Percentiles rank a stretch among this genome's conserved stretches.
Conservation (phyloP, 176 grass and related monocot genomes). For the Zea luxurians region DNA sequence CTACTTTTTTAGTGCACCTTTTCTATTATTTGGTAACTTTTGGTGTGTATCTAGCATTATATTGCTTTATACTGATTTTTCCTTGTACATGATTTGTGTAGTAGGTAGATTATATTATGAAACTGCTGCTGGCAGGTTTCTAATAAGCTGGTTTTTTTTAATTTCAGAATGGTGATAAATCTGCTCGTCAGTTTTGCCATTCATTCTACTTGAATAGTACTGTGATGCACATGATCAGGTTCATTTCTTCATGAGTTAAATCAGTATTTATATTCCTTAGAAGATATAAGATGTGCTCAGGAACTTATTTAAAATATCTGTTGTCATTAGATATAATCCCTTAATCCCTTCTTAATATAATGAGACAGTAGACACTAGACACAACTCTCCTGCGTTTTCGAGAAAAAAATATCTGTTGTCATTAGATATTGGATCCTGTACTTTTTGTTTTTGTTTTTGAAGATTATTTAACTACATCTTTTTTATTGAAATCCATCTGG, state of each 20-base stretch:
- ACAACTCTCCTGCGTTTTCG: too few species aligned
- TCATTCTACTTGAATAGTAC: slow-evolving; percentile 89
- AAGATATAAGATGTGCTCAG: not conserved
- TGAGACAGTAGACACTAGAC: too few species aligned
- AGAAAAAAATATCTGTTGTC: not conserved
- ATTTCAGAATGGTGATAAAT: slow-evolving; percentile 74
- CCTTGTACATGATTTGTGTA: slow-evolving; percentile 11
- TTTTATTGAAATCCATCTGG: not conserved
- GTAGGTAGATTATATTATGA: slow-evolving; percentile 7
- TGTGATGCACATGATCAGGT: slow-evolving; percentile 96
- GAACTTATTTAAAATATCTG: not conserved
- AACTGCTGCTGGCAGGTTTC: slow-evolving; percentile 12
- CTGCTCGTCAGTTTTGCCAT: slow-evolving; percentile 88
- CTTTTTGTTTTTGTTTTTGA: not conserved
- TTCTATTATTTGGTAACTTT: slow-evolving; percentile 12
- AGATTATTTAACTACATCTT: not conserved
- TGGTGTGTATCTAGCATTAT: not conserved
- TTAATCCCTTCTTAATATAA: too few species aligned
- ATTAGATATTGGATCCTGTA: not conserved
- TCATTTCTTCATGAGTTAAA: slow-evolving; percentile 21
- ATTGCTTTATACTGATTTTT: slow-evolving; percentile 14
- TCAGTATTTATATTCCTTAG: not conserved
- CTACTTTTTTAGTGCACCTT: slow-evolving; percentile 28
- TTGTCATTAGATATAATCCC: not conserved
- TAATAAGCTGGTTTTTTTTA: slow-evolving; percentile 39